Evolutionary conservation across 1,284 basidiomycete species (phyloP).

Genomic region (Cryptococcus amylolentus): DNA sequence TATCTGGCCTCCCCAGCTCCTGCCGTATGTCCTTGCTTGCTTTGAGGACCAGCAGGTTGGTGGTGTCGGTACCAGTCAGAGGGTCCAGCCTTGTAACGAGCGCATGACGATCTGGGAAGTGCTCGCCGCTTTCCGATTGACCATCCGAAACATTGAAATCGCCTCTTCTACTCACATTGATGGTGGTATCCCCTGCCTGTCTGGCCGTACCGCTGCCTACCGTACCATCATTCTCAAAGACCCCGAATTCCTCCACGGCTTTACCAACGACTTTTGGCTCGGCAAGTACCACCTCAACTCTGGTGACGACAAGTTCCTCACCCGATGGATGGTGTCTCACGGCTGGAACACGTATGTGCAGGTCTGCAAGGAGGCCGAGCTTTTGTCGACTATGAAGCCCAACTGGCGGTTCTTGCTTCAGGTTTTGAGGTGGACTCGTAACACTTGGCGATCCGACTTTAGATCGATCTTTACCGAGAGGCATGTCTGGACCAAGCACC

Average conservation of each 20-base stretch:
- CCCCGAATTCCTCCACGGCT: conserved; percentile 83
- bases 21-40: conserved; percentile 79
- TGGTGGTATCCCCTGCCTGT: conserved; percentile 84
- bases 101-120: conserved; percentile 90
- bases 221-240: conserved; percentile 89
- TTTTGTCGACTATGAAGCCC: conserved; percentile 90
- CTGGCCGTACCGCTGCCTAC: conserved; percentile 86
- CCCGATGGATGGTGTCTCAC: conserved; percentile 92
- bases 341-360: conserved; percentile 92
- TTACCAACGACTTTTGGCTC: conserved; percentile 89
- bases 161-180: conserved; percentile 83
- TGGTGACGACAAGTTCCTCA: conserved; percentile 89
- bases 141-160: conserved; percentile 90
- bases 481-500: conserved; percentile 80
- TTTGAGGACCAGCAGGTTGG: conserved; percentile 91
- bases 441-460: conserved; percentile 87
- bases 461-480: conserved; percentile 83
- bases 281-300: conserved; percentile 90
- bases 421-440: conserved; percentile 84
- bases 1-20: conserved; percentile 84
- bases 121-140: conserved; percentile 82
- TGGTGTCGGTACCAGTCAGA: conserved; percentile 83
- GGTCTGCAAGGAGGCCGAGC: conserved; percentile 82
- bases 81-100: conserved; percentile 72
- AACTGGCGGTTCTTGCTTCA: conserved; percentile 93